Percentiles rank a stretch among this genome's conserved stretches.
Conservation (phyloP, 257 asterid genomes). For the Penstemon eatonii region DNA sequence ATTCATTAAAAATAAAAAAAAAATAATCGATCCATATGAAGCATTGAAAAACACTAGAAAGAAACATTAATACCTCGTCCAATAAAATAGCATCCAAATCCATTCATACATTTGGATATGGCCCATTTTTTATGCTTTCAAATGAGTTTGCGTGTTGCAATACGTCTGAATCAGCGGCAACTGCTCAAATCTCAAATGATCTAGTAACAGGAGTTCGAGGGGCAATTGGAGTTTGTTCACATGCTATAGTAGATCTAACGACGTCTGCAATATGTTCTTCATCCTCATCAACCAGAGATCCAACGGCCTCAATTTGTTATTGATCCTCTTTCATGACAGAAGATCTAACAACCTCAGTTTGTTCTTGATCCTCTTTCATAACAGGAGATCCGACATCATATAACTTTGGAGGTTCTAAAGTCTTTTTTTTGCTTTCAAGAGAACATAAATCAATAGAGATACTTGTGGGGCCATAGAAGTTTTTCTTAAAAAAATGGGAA, state of each 20-base stretch:
- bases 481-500: conserved; percentile 5
- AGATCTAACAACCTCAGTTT: too few species aligned
- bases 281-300: not conserved
- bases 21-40: too few species aligned
- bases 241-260: conserved; percentile 25
- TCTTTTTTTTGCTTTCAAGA: conserved; percentile 30
- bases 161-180: conserved; percentile 33
- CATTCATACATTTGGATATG: conserved; percentile 33
- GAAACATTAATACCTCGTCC: conserved; percentile 40
- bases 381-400: conserved; percentile 25
- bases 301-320: too few species aligned
- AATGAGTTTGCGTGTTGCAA: conserved; percentile 39
- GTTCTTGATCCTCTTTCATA: not conserved
- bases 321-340: too few species aligned
- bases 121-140: conserved; percentile 37
- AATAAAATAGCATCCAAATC: conserved; percentile 36
- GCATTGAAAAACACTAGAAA: not conserved
- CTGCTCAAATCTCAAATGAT: conserved; percentile 43
- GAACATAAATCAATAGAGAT: conserved; percentile 33
- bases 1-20: too few species aligned
- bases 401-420: conserved; percentile 20
- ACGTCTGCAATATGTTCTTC: conserved; percentile 12
- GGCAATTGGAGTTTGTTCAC: conserved; percentile 51
- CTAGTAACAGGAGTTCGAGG: conserved; percentile 65
- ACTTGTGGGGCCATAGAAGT: conserved; percentile 45